A percentile compares a stretch with the other conserved stretches of the same genome.
Evolutionary conservation across 1,139 yeast genomes (phyloP).

Genomic region (Protomyces macrosporus): DNA sequence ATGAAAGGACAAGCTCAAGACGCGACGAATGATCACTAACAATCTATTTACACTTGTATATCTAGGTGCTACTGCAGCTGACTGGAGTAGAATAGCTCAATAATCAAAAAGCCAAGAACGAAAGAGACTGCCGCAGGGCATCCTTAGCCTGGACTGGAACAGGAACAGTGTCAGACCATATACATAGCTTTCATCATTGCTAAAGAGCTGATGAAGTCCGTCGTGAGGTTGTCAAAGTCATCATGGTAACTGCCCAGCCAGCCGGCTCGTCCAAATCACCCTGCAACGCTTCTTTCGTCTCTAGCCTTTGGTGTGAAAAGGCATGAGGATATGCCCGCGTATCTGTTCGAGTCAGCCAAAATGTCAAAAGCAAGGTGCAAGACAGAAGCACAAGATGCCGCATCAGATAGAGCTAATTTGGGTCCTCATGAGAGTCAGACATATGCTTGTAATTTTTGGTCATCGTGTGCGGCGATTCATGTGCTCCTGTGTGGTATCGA

Average conservation of each 20-base stretch:
- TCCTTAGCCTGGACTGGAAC: too few species aligned
- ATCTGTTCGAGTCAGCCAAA: too few species aligned
- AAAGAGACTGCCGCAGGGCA: background rate
- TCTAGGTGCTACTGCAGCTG: too few species aligned
- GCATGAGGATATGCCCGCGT: too few species aligned
- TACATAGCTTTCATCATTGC: background rate
- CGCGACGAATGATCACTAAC: too few species aligned
- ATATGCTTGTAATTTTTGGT: slow-evolving; percentile 24
- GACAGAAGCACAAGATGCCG: background rate
- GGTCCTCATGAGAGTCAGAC: slow-evolving; percentile 24
- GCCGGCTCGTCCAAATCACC: background rate
- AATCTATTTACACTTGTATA: too few species aligned
- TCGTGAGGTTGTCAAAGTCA: background rate
- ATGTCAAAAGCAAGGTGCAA: background rate
- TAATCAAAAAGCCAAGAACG: background rate
- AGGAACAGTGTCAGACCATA: background rate
- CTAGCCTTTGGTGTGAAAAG: background rate
- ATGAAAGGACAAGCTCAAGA: too few species aligned
- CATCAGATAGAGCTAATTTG: slow-evolving; percentile 27
- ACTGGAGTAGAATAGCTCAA: too few species aligned
- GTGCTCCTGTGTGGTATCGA: too few species aligned
- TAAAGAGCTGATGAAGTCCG: slow-evolving; percentile 1
- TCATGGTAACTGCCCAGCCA: background rate
- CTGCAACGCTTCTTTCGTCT: background rate
- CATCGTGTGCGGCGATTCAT: slow-evolving; percentile 7